Evolutionary conservation across 2,329 filamentous ascomycete genomes (phyloP).

Genomic region (Botrytis aclada): DNA sequence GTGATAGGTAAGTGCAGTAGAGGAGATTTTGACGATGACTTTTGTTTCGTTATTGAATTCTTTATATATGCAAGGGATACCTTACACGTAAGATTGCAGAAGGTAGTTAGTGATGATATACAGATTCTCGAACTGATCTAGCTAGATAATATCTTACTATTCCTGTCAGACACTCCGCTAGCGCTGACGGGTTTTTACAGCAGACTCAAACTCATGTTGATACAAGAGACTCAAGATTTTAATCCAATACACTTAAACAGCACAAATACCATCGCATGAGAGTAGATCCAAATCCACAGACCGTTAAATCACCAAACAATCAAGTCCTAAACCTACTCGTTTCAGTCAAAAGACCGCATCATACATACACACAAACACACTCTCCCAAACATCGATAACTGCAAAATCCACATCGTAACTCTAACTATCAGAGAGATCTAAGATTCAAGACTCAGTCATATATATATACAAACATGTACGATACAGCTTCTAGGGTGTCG

Average conservation of each 20-base stretch:
- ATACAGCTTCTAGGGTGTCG: background rate
- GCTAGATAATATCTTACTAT: too few species aligned
- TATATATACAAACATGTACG: background rate
- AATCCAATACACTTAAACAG: background rate
- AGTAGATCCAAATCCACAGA: background rate
- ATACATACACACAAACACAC: too few species aligned
- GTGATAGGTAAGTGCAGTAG: too few species aligned
- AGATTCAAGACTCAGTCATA: too few species aligned
- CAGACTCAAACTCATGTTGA: too few species aligned
- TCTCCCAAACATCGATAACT: background rate
- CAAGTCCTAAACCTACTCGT: too few species aligned
- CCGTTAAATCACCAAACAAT: background rate
- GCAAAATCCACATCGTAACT: background rate
- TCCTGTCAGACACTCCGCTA: too few species aligned
- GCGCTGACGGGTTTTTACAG: rapidly evolving
- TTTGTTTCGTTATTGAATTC: background rate
- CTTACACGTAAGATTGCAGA: background rate
- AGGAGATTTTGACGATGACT: background rate
- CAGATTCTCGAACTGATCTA: background rate
- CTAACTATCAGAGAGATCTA: background rate
- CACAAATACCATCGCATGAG: background rate
- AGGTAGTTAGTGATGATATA: background rate
- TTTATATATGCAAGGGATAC: background rate
- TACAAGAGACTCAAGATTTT: too few species aligned
- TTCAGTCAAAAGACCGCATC: too few species aligned